Evolutionary conservation across 1,284 basidiomycete species (phyloP).

Genomic region (Cerrena zonata): DNA sequence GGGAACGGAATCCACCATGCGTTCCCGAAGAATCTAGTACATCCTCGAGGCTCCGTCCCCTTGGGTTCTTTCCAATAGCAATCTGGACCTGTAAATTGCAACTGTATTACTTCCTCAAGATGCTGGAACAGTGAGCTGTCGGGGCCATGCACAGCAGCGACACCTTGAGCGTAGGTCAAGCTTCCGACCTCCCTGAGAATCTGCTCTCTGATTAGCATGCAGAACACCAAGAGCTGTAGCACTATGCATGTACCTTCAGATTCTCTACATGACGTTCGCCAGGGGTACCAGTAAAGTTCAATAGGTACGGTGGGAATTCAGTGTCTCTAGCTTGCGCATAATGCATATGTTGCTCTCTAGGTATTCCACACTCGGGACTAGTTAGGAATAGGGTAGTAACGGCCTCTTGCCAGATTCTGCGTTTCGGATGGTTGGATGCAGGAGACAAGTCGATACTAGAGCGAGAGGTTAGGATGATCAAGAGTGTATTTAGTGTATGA

Average conservation of each 20-base stretch:
- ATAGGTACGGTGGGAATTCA: slow-evolving; percentile 68
- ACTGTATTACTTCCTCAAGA: slow-evolving; percentile 49
- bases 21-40: slow-evolving; percentile 61
- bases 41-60: slow-evolving; percentile 26
- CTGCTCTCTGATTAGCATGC: slow-evolving; percentile 24
- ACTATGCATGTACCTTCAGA: slow-evolving; percentile 51
- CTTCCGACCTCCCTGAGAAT: slow-evolving; percentile 66
- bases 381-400: slow-evolving; percentile 66
- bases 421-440: slow-evolving; percentile 57
- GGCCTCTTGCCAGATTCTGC: slow-evolving; percentile 81
- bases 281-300: slow-evolving; percentile 62
- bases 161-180: slow-evolving; percentile 46
- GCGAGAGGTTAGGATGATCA: too few relatives aligned
- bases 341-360: slow-evolving; percentile 50
- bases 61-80: slow-evolving; percentile 53
- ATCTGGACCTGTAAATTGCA: slow-evolving; percentile 60
- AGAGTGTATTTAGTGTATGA: too few relatives aligned
- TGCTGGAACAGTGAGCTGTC: slow-evolving; percentile 41
- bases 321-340: slow-evolving; percentile 55
- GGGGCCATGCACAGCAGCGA: slow-evolving; percentile 41
- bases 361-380: slow-evolving; percentile 56
- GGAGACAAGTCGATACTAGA: slow-evolving; percentile 57
- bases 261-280: slow-evolving; percentile 78
- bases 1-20: slow-evolving; percentile 79
- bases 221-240: neutral